A percentile compares a stretch with the other conserved stretches of the same genome.
Evolutionary conservation across 345 rosid species (phyloP).

Genomic region (Acer saccharum): DNA sequence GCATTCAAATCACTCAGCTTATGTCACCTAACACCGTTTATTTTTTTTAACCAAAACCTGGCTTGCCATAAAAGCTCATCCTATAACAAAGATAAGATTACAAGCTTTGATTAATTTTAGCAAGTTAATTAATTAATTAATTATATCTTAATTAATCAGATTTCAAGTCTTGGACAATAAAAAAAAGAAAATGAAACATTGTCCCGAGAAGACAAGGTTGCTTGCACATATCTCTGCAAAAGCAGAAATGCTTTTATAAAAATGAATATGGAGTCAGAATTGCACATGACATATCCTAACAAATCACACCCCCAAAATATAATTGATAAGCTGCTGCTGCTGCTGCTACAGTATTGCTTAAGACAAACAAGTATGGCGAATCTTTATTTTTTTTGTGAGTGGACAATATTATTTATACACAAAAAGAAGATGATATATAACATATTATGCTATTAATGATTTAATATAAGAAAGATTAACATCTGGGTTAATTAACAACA

Average conservation of each 20-base stretch:
- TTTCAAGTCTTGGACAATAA: not conserved
- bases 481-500: constrained; percentile 8
- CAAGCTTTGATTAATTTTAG: no score
- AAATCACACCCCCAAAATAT: constrained; percentile 9
- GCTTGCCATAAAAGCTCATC: constrained; percentile 28
- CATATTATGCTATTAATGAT: not conserved
- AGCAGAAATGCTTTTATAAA: constrained; percentile 15
- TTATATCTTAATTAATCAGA: not conserved
- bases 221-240: constrained; percentile 23
- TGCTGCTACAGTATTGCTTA: not conserved
- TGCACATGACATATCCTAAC: constrained; percentile 32
- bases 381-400: not conserved
- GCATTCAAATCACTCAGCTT: constrained; percentile 11
- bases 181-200: not conserved
- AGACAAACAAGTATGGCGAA: constrained; percentile 19
- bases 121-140: no score
- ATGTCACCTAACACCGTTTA: constrained; percentile 24
- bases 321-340: constrained; percentile 12
- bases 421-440: not conserved
- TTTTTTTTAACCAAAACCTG: constrained; percentile 12
- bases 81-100: not conserved
- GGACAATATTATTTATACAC: not conserved
- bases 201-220: constrained; percentile 14
- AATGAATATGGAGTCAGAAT: constrained; percentile 27
- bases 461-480: constrained; percentile 3